Evolutionary conservation across 2,329 filamentous ascomycete species (phyloP).

Genomic region (Nannizziopsis arthrosporioides): DNA sequence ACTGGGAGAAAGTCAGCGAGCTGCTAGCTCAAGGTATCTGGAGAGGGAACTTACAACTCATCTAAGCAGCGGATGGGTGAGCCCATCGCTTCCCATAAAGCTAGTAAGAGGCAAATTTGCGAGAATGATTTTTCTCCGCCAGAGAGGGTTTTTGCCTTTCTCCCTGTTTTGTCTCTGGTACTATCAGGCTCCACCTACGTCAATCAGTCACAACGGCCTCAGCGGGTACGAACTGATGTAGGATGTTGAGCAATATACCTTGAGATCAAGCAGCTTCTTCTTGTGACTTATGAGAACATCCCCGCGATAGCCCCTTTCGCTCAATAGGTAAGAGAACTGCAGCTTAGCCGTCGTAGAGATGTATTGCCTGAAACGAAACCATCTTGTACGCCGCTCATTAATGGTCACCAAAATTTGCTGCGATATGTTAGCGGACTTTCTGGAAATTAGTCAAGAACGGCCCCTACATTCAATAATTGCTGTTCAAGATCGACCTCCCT

Average conservation of each 20-base stretch:
- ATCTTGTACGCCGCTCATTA: constrained; percentile 57
- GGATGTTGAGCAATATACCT: constrained; percentile 37
- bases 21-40: neutral
- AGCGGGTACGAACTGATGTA: too few relatives aligned
- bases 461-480: neutral
- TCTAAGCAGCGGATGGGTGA: constrained; percentile 89
- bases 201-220: neutral
- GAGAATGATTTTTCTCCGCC: constrained; percentile 97
- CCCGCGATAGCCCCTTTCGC: constrained; percentile 79
- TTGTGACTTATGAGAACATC: constrained; percentile 67
- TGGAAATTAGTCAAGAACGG: neutral
- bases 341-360: constrained; percentile 79
- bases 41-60: constrained; percentile 54
- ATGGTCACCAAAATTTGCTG: constrained; percentile 51
- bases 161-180: constrained; percentile 58
- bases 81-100: constrained; percentile 97
- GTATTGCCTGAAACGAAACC: constrained; percentile 66
- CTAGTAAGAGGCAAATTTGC: constrained; percentile 82
- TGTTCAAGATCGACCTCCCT: constrained; percentile 30
- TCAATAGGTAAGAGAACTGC: constrained; percentile 78
- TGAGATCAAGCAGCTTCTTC: constrained; percentile 61
- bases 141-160: constrained; percentile 82
- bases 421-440: constrained; percentile 11
- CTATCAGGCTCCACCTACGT: constrained; percentile 51
- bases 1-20: constrained; percentile 22